A percentile compares a stretch with the other conserved stretches of the same genome.
These are phyloP conservation scores for Agaricus subrufescens DNA, from an alignment of 768 basidiomycete species.

Conservation along the genomic window DNA sequence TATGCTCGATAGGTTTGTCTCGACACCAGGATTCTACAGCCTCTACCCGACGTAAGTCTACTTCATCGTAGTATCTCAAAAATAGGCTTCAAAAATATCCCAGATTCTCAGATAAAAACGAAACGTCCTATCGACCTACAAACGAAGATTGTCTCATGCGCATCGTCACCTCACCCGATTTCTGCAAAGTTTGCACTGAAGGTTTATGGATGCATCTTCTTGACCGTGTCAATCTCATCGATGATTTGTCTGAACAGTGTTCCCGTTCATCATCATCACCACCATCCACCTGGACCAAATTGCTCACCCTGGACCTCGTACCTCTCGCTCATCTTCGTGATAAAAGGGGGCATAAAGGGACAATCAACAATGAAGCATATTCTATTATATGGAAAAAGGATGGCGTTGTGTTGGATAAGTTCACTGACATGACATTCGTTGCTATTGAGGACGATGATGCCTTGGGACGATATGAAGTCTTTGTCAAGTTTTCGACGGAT, in stretches of 20 bases:
- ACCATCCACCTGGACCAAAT: slow-evolving; percentile 19
- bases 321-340: slow-evolving; percentile 56
- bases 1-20: slow-evolving; percentile 46
- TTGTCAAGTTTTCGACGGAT: slow-evolving; percentile 48
- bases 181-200: slow-evolving; percentile 72
- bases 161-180: slow-evolving; percentile 58
- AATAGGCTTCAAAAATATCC: not conserved
- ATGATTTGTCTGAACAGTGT: slow-evolving; percentile 42
- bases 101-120: slow-evolving; percentile 61
- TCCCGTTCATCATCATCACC: not conserved
- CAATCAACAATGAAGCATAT: slow-evolving; percentile 35
- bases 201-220: slow-evolving; percentile 70
- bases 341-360: not conserved
- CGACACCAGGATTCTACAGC: slow-evolving; percentile 53
- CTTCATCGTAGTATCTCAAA: not conserved
- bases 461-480: slow-evolving; percentile 38
- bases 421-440: slow-evolving; percentile 49
- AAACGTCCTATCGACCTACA: slow-evolving; percentile 73
- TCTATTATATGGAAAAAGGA: slow-evolving; percentile 53
- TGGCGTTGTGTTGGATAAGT: slow-evolving; percentile 34
- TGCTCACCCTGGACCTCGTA: slow-evolving; percentile 46
- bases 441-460: slow-evolving; percentile 29
- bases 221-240: slow-evolving; percentile 55
- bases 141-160: slow-evolving; percentile 86
- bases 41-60: slow-evolving; percentile 67